A percentile compares a stretch with the other conserved stretches of the same genome.
These are phyloP conservation scores for Termitomyces bulborhizus DNA, from an alignment of 768 basidiomycete species.

Conservation along the genomic window DNA sequence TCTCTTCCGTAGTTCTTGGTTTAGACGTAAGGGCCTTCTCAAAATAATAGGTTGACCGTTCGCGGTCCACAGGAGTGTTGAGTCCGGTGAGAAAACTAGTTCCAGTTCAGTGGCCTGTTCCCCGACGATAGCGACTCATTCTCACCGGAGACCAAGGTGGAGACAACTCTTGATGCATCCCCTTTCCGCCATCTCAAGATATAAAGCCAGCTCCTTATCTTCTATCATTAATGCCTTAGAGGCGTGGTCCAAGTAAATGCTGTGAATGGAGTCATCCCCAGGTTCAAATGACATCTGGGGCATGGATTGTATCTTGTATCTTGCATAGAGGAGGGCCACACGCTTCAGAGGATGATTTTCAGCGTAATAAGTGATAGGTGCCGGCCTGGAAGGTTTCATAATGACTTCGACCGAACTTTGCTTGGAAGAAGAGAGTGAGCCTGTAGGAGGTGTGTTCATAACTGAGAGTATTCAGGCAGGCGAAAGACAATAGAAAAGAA, in stretches of 20 bases:
- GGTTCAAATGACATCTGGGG: not conserved
- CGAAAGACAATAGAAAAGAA: too few species aligned
- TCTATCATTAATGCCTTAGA: not conserved
- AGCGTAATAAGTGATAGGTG: not conserved
- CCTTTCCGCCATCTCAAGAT: not conserved
- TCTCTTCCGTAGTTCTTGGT: not conserved
- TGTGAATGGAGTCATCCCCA: not conserved
- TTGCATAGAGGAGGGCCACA: not conserved
- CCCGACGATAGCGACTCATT: not conserved
- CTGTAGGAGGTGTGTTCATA: too few species aligned
- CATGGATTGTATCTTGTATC: not conserved
- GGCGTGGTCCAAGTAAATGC: not conserved
- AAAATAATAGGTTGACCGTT: not conserved
- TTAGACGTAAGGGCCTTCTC: not conserved
- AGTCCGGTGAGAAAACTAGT: not conserved
- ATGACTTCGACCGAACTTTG: not conserved
- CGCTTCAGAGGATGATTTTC: not conserved
- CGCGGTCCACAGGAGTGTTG: not conserved
- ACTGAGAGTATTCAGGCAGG: too few species aligned
- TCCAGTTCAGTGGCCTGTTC: not conserved
- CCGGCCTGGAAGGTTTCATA: too few species aligned
- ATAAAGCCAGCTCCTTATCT: not conserved
- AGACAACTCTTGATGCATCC: not conserved
- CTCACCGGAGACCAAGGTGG: not conserved
- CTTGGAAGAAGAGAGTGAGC: too few species aligned